Percentiles rank a stretch among this genome's conserved stretches.
phyloP scores from a whole-genome alignment of 768 basidiomycete genomes.

The Boletus sensibilis region DNA sequence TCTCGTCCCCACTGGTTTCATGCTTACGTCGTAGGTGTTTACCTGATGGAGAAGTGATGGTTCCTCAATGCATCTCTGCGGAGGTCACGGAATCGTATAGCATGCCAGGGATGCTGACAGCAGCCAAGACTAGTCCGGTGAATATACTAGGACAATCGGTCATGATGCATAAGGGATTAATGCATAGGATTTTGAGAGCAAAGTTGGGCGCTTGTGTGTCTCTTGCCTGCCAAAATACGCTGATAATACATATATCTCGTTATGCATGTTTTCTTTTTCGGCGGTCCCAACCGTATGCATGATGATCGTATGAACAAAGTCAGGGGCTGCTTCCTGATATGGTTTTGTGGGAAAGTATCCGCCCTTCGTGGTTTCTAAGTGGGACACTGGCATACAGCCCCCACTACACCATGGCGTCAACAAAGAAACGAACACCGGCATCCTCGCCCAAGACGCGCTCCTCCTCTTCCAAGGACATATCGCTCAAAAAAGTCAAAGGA shows the following conservation, averaged over 20 bases:
- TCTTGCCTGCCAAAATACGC: no score
- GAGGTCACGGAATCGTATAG: not conserved
- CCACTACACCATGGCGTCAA: slow-evolving; percentile 26
- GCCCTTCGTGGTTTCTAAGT: not conserved
- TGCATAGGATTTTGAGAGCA: not conserved
- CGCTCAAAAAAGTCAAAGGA: slow-evolving; percentile 76
- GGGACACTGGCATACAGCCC: not conserved
- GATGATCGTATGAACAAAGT: no score
- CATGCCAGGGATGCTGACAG: not conserved
- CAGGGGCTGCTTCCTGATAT: slow-evolving; percentile 1
- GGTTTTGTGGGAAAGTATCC: slow-evolving; percentile 12
- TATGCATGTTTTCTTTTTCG: no score
- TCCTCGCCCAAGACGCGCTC: slow-evolving; percentile 37
- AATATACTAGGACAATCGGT: not conserved
- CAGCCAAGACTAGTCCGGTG: not conserved
- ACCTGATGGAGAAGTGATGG: not conserved
- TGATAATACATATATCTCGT: no score
- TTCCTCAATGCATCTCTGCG: no score
- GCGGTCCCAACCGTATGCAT: no score
- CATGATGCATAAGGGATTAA: not conserved
- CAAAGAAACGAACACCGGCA: slow-evolving; percentile 29
- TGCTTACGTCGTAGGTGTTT: not conserved
- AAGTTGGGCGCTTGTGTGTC: no score
- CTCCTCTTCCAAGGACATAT: slow-evolving; percentile 48
- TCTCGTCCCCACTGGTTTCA: not conserved